These are phyloP conservation scores for Dioscorea cayenensis DNA, from an alignment of 116 monocot genomes.

Conservation along the genomic window DNA sequence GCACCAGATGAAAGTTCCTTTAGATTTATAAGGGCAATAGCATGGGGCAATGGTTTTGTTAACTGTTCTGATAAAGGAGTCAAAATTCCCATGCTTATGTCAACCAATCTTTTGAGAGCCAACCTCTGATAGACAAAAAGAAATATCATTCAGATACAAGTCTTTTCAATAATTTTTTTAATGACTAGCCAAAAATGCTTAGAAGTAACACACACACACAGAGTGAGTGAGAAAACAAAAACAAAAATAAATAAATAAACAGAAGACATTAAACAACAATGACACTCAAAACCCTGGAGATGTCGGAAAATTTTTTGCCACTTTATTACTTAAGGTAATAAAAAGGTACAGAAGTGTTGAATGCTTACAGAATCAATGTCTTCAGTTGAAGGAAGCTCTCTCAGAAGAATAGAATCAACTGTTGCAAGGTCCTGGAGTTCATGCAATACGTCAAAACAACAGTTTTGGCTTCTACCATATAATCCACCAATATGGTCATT, in stretches of 20 bases:
- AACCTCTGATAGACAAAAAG: constrained; percentile 56
- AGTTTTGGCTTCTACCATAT: background rate
- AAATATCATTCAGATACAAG: constrained; percentile 9
- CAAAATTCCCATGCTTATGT: constrained; percentile 94
- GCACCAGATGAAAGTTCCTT: constrained; percentile 85
- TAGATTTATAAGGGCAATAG: constrained; percentile 79
- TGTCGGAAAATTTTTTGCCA: background rate
- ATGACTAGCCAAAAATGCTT: background rate
- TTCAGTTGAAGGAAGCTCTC: constrained; percentile 85
- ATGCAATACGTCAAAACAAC: background rate
- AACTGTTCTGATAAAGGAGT: constrained; percentile 93
- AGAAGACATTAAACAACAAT: background rate
- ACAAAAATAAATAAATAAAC: background rate
- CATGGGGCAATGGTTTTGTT: constrained; percentile 93
- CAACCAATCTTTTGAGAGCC: constrained; percentile 90
- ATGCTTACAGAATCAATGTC: constrained; percentile 79
- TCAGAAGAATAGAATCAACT: constrained; percentile 90
- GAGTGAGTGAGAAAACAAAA: too few relatives aligned
- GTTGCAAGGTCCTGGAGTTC: constrained; percentile 89
- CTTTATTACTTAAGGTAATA: background rate
- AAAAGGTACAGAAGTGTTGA: background rate
- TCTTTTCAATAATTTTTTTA: background rate
- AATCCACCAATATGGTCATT: background rate
- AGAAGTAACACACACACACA: background rate
- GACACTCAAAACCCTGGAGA: background rate